Evolutionary conservation across 805 yeast genomes (phyloP).

Genomic region (Starmerella ratchasimensis): DNA sequence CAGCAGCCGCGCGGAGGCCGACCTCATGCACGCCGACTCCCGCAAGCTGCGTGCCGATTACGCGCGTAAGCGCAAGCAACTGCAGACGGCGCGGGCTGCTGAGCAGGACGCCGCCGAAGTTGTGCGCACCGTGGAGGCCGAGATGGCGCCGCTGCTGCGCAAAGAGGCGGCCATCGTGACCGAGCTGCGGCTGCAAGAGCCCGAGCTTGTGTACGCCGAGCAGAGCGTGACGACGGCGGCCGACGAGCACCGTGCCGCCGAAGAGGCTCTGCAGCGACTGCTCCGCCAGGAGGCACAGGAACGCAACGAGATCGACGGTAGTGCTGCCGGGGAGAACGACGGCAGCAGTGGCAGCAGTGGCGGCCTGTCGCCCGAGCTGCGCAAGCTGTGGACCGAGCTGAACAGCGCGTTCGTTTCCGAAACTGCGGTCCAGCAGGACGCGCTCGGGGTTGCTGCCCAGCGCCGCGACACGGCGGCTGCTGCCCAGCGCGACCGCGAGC

Average conservation of each 20-base stretch:
- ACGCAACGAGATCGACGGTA: background rate
- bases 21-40: conserved; percentile 5
- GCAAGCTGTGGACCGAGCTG: conserved; percentile 6
- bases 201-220: conserved; percentile 18
- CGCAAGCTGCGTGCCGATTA: conserved; percentile 11
- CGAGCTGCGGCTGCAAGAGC: conserved; percentile 13
- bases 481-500: background rate
- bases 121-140: conserved; percentile 6
- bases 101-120: conserved; percentile 11
- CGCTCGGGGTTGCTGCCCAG: background rate
- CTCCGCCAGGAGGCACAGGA: conserved; percentile 10
- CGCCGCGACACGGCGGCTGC: conserved; percentile 1
- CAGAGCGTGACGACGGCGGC: background rate
- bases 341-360: background rate
- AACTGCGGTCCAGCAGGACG: conserved; percentile 9
- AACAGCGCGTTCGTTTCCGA: conserved; percentile 5
- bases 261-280: conserved; percentile 3
- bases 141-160: conserved; percentile 10
- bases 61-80: conserved; percentile 14
- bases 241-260: conserved; percentile 4
- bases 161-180: conserved; percentile 8
- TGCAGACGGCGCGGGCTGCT: conserved; percentile 11
- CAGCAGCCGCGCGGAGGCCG: conserved; percentile 3
- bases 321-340: background rate
- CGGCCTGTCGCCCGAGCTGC: conserved; percentile 1